Base-by-base conservation (phyloP, 2,329 filamentous ascomycete species). In the Fusarium sp. region DNA sequence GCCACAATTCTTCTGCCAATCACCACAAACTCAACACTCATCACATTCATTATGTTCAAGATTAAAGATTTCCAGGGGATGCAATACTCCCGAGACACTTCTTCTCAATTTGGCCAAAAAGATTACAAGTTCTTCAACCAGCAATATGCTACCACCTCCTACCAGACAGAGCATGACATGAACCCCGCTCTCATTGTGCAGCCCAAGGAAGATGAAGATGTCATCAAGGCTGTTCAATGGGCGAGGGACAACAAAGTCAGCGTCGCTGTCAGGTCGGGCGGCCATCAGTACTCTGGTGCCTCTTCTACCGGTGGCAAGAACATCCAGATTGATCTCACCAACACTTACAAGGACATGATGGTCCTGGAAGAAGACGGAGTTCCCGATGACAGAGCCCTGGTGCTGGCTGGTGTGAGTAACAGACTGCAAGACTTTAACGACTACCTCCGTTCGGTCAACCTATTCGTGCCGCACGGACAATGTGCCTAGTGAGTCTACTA, bases 261-360 rank as follows among this genome's bases (percentile, higher is more conserved):
- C 8, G 80, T 88, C 3, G 84, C 86, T 15, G 82, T 87, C 63
- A 83, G 81, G 66, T 87, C 80, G 3, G 86, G 86, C 1, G 86
- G 86, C 2, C 86, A 87, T 62, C 85, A 87, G 70, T 87, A 87
- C 72, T 85, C 83, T 57, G 86, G 86, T 26, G 85, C 86, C 18
- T 87, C 82, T 0, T 87, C 85, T 0, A 86, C 85, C 0, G 76
- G 80, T 30, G 81, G 79, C 8, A 78, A 80, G 3, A 85, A 85
- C 56, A 87, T 87, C 59, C 85, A 86, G 66, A 73, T 87, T 22
- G 85, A 87, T 57, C 79, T 87, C 5, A 79, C 81, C 68, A 77
- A 80, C 39, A 83, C 83, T 1, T 75, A 78, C 62, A 74, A 74
- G 8, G 78, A 84, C 7, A 78, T 83, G 60, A 77, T 72, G 72